Percentiles rank a stretch among this genome's conserved stretches.
phyloP scores from a whole-genome alignment of 148 eudicot genomes.

The Heliamphora exappendiculata region DNA sequence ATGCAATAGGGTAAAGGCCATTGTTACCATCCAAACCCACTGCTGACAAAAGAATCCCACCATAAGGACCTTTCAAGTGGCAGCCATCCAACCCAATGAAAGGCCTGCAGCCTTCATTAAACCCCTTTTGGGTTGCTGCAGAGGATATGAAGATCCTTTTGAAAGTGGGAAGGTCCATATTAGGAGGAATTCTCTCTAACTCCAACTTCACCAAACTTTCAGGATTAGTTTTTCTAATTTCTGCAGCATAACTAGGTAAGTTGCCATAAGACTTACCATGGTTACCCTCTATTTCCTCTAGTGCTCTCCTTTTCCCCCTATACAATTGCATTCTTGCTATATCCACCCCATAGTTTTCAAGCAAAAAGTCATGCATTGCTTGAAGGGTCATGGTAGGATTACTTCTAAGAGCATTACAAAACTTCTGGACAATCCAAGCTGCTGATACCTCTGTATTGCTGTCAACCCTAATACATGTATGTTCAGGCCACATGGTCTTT shows the following conservation, averaged over 20 bases:
- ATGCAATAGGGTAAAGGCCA: not conserved
- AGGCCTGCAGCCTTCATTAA: not conserved
- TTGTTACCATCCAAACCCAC: no score
- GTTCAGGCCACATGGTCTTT: not conserved
- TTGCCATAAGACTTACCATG: not conserved
- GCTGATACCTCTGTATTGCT: not conserved
- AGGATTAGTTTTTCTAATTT: not conserved
- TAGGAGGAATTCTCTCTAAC: not conserved
- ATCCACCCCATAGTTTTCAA: not conserved
- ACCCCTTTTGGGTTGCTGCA: not conserved
- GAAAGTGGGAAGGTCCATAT: not conserved
- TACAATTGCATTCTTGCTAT: not conserved
- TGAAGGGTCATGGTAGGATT: not conserved
- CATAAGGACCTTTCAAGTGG: not conserved
- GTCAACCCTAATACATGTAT: not conserved
- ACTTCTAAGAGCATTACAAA: not conserved
- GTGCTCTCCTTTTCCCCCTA: not conserved
- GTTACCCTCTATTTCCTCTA: not conserved
- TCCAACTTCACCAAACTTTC: not conserved
- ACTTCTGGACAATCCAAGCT: not conserved
- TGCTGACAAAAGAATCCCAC: not conserved
- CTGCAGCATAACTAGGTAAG: not conserved
- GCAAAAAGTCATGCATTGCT: not conserved
- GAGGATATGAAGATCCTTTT: not conserved
- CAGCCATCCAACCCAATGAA: not conserved